A percentile compares a stretch with the other conserved stretches of the same genome.
Evolutionary conservation across 352 stramenopile species (phyloP).

Genomic region (Phytophthora rubi): DNA sequence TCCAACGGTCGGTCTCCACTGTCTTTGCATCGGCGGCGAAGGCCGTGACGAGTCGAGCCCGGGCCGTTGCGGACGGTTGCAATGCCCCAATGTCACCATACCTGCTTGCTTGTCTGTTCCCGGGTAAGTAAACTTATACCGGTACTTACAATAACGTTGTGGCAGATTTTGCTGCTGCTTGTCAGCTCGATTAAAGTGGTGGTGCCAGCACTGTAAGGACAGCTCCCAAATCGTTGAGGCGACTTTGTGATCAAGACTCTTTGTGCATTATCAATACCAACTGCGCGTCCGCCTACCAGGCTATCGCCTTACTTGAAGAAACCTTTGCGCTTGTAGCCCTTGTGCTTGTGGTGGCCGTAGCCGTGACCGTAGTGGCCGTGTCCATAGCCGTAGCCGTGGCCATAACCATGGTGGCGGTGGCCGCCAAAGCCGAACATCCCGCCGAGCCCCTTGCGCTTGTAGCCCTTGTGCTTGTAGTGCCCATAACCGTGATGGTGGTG

Average conservation of each 20-base stretch:
- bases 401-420: slow-evolving; percentile 14
- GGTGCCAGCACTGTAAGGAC: not conserved
- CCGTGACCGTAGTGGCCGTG: slow-evolving; percentile 28
- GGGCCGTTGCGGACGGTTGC: not conserved
- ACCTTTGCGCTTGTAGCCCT: slow-evolving; percentile 40
- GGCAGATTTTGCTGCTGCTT: not conserved
- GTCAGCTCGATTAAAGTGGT: slow-evolving; percentile 3
- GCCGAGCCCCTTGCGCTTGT: slow-evolving; percentile 31
- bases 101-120: no score
- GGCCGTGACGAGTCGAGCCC: not conserved
- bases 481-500: slow-evolving; percentile 26
- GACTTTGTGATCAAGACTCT: not conserved
- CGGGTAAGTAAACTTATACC: no score
- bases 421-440: slow-evolving; percentile 27
- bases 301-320: slow-evolving; percentile 35
- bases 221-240: not conserved
- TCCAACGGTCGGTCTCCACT: slow-evolving; percentile 14
- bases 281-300: not conserved
- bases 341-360: slow-evolving; percentile 39
- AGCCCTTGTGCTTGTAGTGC: slow-evolving; percentile 33
- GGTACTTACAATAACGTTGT: not conserved
- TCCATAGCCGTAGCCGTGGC: slow-evolving; percentile 21
- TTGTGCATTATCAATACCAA: slow-evolving; percentile 15
- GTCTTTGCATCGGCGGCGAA: not conserved
- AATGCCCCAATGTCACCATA: not conserved